A percentile compares a stretch with the other conserved stretches of the same genome.
Conservation (phyloP, 1,139 yeast genomes). For the Candida tetrigidarum region DNA sequence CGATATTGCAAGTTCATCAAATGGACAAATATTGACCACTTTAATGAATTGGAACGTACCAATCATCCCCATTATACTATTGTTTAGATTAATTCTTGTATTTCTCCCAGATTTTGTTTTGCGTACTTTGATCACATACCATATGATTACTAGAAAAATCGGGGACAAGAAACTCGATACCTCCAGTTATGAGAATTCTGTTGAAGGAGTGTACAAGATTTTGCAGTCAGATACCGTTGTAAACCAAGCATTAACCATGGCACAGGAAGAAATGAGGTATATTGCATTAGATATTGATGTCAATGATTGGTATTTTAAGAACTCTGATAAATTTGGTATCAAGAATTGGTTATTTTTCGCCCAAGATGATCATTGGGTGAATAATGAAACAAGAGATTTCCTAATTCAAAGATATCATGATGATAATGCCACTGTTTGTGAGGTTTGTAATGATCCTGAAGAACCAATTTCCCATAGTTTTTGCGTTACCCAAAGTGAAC, state of each 20-base stretch:
- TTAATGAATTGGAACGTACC: conserved; percentile 37
- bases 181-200: conserved; percentile 38
- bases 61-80: conserved; percentile 28
- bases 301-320: conserved; percentile 53
- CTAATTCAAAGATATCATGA: conserved; percentile 41
- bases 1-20: conserved; percentile 55
- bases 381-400: conserved; percentile 47
- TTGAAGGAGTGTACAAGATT: conserved; percentile 47
- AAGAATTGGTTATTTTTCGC: conserved; percentile 63
- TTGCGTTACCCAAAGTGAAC: conserved; percentile 57
- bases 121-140: conserved; percentile 8
- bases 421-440: conserved; percentile 27
- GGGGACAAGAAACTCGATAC: neutral
- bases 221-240: conserved; percentile 45
- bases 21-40: conserved; percentile 46
- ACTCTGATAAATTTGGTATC: conserved; percentile 6
- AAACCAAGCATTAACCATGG: conserved; percentile 57
- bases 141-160: conserved; percentile 6
- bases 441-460: conserved; percentile 29
- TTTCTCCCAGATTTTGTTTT: conserved; percentile 23
- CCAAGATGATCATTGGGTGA: conserved; percentile 63
- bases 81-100: conserved; percentile 21
- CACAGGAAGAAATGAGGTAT: conserved; percentile 56
- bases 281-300: conserved; percentile 47
- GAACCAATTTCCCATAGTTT: conserved; percentile 56